Percentiles rank a stretch among this genome's conserved stretches.
Conservation (phyloP, 2,329 filamentous ascomycete species). For the Tolypocladium tropicale region DNA sequence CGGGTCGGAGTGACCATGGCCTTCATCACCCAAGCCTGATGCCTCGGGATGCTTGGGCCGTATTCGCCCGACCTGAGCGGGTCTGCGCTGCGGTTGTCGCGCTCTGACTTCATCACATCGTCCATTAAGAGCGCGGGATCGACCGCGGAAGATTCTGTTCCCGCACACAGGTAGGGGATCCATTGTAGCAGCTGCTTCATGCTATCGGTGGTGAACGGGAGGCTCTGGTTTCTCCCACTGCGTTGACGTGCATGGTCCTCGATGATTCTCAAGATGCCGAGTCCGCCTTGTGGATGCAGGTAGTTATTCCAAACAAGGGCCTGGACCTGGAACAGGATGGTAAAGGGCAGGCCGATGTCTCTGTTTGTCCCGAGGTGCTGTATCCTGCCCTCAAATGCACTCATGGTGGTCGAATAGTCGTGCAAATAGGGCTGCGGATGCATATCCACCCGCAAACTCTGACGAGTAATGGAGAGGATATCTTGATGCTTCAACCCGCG, state of each 20-base stretch:
- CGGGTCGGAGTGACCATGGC: constrained; percentile 50
- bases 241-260: constrained; percentile 15
- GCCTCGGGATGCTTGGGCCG: constrained; percentile 17
- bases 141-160: constrained; percentile 31
- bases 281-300: constrained; percentile 43
- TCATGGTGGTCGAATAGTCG: constrained; percentile 15
- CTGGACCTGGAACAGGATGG: constrained; percentile 51
- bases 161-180: constrained; percentile 45
- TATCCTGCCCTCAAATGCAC: constrained; percentile 20
- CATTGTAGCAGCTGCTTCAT: constrained; percentile 40
- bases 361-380: constrained; percentile 10
- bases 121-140: constrained; percentile 28
- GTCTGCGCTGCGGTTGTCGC: constrained; percentile 17
- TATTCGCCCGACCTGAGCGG: constrained; percentile 14
- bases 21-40: constrained; percentile 42
- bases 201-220: constrained; percentile 39
- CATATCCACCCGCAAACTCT: constrained; percentile 9
- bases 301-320: constrained; percentile 53
- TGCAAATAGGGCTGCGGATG: constrained; percentile 3
- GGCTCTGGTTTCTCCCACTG: constrained; percentile 11
- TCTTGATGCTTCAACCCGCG: constrained; percentile 13
- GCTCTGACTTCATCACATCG: constrained; percentile 29
- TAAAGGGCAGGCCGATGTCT: constrained; percentile 32
- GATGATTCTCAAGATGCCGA: constrained; percentile 34
- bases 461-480: constrained; percentile 12